Conservation (phyloP, 2,329 filamentous ascomycete genomes). For the Alternaria tenuissima region DNA sequence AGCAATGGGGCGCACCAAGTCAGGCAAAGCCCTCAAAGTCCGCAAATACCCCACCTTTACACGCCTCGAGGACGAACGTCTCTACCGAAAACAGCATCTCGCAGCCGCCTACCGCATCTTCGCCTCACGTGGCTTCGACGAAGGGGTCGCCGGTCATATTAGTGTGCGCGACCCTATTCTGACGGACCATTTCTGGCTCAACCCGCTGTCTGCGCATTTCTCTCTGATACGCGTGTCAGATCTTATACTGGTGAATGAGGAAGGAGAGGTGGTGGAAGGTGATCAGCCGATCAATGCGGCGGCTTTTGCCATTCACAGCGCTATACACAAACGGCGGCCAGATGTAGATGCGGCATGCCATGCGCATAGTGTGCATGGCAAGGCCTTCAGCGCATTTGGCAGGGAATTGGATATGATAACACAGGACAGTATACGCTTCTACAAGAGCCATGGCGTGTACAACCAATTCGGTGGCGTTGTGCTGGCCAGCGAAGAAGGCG, state of each 20-base stretch:
- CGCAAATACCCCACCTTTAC: conserved; percentile 55
- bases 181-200: conserved; percentile 52
- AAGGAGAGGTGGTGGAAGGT: conserved; percentile 52
- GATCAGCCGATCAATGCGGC: conserved; percentile 56
- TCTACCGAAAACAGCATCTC: conserved; percentile 57
- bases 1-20: conserved; percentile 57
- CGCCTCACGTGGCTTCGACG: conserved; percentile 51
- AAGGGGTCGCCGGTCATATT: conserved; percentile 58
- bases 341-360: conserved; percentile 56
- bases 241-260: conserved; percentile 55
- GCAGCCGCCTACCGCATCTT: conserved; percentile 56
- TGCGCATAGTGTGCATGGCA: conserved; percentile 57
- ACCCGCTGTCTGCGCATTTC: conserved; percentile 57
- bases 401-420: conserved; percentile 58
- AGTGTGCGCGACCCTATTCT: conserved; percentile 50
- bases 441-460: conserved; percentile 53
- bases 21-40: conserved; percentile 57
- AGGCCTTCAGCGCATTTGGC: conserved; percentile 58
- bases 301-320: conserved; percentile 58
- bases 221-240: conserved; percentile 53
- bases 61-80: conserved; percentile 51
- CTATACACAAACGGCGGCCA: conserved; percentile 49
- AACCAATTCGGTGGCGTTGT: conserved; percentile 54
- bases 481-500: conserved; percentile 54
- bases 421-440: conserved; percentile 57